Percentiles rank a stretch among this genome's conserved stretches.
Conservation (phyloP, 345 rosid species). For the Conringia planisiliqua region DNA sequence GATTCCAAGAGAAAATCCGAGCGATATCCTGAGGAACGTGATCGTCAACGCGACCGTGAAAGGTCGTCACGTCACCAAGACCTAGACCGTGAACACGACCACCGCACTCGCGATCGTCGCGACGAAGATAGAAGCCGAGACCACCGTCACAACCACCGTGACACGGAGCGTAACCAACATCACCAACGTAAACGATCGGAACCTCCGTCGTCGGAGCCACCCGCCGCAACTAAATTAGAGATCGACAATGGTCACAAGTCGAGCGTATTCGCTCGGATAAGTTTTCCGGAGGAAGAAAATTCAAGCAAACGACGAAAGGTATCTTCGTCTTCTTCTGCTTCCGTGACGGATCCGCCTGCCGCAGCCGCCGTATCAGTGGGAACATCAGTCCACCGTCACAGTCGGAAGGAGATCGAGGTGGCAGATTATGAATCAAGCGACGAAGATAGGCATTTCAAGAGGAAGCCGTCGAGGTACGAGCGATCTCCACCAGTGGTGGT, state of each 20-base stretch:
- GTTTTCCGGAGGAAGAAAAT: constrained; percentile 70
- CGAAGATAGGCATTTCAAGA: constrained; percentile 91
- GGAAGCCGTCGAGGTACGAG: constrained; percentile 85
- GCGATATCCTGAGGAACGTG: constrained; percentile 39
- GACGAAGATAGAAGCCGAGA: constrained; percentile 38
- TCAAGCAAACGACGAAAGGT: constrained; percentile 57
- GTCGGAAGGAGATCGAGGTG: constrained; percentile 33
- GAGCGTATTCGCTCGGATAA: constrained; percentile 91
- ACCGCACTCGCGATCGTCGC: constrained; percentile 32
- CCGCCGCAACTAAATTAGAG: constrained; percentile 21
- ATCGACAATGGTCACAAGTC: constrained; percentile 45
- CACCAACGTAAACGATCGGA: constrained; percentile 28
- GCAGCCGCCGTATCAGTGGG: constrained; percentile 14
- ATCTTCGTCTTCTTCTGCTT: constrained; percentile 40
- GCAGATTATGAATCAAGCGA: constrained; percentile 83
- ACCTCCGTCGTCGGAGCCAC: constrained; percentile 34
- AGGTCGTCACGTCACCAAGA: constrained; percentile 42
- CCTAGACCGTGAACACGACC: constrained; percentile 37
- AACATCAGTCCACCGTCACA: constrained; percentile 16
- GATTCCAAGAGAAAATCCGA: constrained; percentile 64
- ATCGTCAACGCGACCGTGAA: constrained; percentile 30
- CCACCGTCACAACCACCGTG: constrained; percentile 35
- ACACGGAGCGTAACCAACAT: constrained; percentile 34
- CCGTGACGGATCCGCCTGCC: constrained; percentile 20
- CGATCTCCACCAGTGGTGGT: constrained; percentile 45